phyloP scores from a whole-genome alignment of 495 filamentous ascomycete species.

The Delitschia confertaspora region DNA sequence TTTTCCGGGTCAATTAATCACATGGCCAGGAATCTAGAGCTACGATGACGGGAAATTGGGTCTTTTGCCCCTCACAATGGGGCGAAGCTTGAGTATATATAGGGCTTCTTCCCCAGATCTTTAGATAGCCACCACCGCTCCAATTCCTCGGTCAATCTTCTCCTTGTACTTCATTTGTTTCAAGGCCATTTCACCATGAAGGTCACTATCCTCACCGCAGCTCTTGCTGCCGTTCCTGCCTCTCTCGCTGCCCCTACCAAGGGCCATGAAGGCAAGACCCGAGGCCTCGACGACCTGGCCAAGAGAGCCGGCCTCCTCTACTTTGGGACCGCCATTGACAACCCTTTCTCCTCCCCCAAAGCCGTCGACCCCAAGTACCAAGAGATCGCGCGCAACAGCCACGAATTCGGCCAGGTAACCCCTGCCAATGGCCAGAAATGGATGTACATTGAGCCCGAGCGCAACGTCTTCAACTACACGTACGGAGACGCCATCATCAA shows the following conservation, averaged over 20 bases:
- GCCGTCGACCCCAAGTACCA: constrained; percentile 36
- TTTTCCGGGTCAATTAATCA: constrained; percentile 12
- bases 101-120: no score
- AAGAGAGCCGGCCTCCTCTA: constrained; percentile 39
- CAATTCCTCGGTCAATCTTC: neutral
- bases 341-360: constrained; percentile 35
- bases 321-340: constrained; percentile 45
- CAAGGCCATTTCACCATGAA: constrained; percentile 15
- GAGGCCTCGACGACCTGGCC: constrained; percentile 32
- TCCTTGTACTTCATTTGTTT: neutral
- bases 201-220: constrained; percentile 7
- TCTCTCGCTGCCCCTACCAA: constrained; percentile 8
- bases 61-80: constrained; percentile 1
- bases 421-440: constrained; percentile 47
- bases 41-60: constrained; percentile 9
- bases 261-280: constrained; percentile 23
- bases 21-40: constrained; percentile 5
- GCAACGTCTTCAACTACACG: constrained; percentile 33
- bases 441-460: constrained; percentile 38
- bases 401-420: constrained; percentile 46
- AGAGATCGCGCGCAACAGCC: constrained; percentile 37
- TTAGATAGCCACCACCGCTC: neutral
- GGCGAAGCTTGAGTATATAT: constrained; percentile 15
- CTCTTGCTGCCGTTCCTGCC: constrained; percentile 3
- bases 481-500: constrained; percentile 28